Percentiles rank a stretch among this genome's conserved stretches.
Evolutionary conservation across 2,329 filamentous ascomycete species (phyloP).

Genomic region (Curvularia sp.): DNA sequence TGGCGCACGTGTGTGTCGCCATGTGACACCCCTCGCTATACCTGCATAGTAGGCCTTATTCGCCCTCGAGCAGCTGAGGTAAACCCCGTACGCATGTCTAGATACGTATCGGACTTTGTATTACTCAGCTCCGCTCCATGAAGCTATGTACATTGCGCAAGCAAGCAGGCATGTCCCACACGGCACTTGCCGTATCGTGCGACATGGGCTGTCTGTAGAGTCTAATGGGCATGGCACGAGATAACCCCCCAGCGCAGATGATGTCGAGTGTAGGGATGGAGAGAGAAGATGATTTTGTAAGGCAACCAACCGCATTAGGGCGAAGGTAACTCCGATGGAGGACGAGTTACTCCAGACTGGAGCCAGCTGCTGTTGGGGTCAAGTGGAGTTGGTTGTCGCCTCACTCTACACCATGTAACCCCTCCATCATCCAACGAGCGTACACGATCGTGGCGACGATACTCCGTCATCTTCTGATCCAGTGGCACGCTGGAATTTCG

Average conservation of each 20-base stretch:
- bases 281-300: not conserved
- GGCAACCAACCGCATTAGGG: not conserved
- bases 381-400: not conserved
- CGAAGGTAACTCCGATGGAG: not conserved
- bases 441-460: not conserved
- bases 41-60: slow-evolving; percentile 13
- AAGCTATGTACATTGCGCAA: not conserved
- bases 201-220: not conserved
- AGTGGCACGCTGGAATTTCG: not conserved
- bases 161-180: not conserved
- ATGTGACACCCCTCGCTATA: slow-evolving; percentile 5
- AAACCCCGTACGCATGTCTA: not conserved
- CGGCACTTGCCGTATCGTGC: not conserved
- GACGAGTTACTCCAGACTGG: not conserved
- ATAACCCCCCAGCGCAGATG: not conserved
- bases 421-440: not conserved
- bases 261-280: not conserved
- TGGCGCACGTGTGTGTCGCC: not conserved
- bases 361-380: not conserved
- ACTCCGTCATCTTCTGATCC: not conserved
- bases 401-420: not conserved
- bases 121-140: not conserved
- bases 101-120: slow-evolving; percentile 1
- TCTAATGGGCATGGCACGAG: not conserved
- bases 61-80: not conserved